Base-by-base conservation (phyloP, 208 protist species). In the Trypanosoma theileri region DNA sequence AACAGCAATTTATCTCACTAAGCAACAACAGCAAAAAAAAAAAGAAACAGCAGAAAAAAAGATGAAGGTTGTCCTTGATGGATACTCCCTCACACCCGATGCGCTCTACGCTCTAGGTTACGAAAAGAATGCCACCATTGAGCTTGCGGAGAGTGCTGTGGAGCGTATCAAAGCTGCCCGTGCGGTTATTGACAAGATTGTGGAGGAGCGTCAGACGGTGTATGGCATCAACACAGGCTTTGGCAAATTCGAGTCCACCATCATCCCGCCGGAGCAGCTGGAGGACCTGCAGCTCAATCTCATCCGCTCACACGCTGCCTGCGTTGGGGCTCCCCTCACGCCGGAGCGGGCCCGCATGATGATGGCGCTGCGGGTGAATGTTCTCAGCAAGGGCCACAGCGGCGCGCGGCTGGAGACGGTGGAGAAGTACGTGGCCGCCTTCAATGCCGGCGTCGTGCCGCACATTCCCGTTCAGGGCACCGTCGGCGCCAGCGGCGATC, bases 161-260 rank as follows among this genome's bases (percentile, higher is more conserved):
- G 1, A 24, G 16, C 44, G 55, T 22, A 70, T 76, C 16, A 54
- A 60, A 16, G 59, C 54, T 31, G 71, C 42, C 4, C 71, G 71
- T 40, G 57, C 57, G 4, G 71, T 76, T 53, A 69, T 76, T 44
- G 71, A 76, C 56, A 69, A 70, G 44, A 69, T 76, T 59, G 61
- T 76, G 9, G 24, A 57, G n/a, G 60, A 68, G 26, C 44, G 42
- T 21, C 61, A 69, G 46, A 70, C 58, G 0, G 81, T 76, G 1
- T 95, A 95, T 66, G 89, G 89, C 28, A 86, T 95, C 31, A 95
- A 89, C 56, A 95, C 89, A 22, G 89, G 89, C 40, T 95, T 95
- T 71, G 89, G 89, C 46, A 81, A 88, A 24, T 91, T 95, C 54
- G 80, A 81, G 28, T 80, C 76, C 40, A 84, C 88, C 16, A 69